Conservation (phyloP, 2,329 filamentous ascomycete genomes). For the Pseudopyricularia cyperi region DNA sequence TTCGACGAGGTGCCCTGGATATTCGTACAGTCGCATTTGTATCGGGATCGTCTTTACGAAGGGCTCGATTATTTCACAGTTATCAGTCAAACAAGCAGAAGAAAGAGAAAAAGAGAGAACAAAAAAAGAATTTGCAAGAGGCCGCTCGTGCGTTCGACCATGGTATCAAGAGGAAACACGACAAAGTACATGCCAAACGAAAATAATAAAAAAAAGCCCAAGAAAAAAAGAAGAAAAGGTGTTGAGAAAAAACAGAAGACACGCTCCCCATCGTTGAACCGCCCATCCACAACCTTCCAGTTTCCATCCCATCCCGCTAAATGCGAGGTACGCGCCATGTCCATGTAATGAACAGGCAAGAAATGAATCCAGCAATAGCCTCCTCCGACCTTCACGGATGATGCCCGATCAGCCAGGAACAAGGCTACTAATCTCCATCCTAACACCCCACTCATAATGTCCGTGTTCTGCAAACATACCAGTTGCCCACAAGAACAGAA, state of each 20-base stretch:
- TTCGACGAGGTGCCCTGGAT: too few species aligned
- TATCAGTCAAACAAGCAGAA: neutral
- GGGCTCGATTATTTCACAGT: neutral
- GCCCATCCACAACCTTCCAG: too few species aligned
- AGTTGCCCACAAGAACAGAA: neutral
- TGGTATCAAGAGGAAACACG: conserved; percentile 2
- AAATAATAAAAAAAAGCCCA: neutral
- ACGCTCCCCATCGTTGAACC: too few species aligned
- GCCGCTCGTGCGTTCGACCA: neutral
- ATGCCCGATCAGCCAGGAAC: neutral
- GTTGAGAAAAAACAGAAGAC: neutral
- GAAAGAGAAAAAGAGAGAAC: neutral
- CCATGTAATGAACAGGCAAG: too few species aligned
- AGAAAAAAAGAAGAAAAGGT: neutral
- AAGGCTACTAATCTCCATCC: neutral
- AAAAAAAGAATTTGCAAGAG: neutral
- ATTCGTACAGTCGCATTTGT: too few species aligned
- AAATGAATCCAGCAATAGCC: too few species aligned
- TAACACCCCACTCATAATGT: neutral
- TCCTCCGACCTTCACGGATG: too few species aligned
- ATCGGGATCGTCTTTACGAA: too few species aligned
- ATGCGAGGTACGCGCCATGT: too few species aligned
- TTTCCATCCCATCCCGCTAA: too few species aligned
- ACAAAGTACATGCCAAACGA: neutral
- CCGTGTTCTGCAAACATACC: neutral